phyloP scores from a whole-genome alignment of 257 asterid species.

The Ajuga chamaepitys region DNA sequence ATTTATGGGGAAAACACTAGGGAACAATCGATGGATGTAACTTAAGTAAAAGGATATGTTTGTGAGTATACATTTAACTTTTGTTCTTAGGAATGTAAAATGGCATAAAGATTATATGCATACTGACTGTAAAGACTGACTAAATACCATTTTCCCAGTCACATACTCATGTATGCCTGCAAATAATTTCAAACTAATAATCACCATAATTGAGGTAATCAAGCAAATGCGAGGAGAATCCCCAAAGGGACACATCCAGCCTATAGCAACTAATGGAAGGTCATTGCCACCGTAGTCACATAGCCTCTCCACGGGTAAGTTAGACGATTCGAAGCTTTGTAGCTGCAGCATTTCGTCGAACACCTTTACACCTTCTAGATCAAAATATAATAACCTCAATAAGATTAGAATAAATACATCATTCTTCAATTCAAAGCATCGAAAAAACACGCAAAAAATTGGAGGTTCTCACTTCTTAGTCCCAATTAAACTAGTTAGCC shows the following conservation, averaged over 20 bases:
- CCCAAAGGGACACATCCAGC: slow-evolving; percentile 26
- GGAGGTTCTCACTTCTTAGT: not conserved
- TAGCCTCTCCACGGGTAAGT: not conserved
- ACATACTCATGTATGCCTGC: not conserved
- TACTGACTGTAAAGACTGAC: too few relatives aligned
- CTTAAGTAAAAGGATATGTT: too few relatives aligned
- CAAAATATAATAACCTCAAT: not conserved
- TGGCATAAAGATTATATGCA: too few relatives aligned
- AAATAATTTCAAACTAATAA: not conserved
- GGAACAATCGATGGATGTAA: too few relatives aligned
- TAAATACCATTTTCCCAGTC: too few relatives aligned
- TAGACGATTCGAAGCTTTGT: not conserved
- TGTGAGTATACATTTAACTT: too few relatives aligned
- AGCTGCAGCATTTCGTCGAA: slow-evolving; percentile 12
- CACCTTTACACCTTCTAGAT: slow-evolving; percentile 15
- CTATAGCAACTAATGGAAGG: slow-evolving; percentile 9
- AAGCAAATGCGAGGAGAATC: not conserved
- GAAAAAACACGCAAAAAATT: not conserved
- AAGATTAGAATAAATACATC: not conserved
- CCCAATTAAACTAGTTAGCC: not conserved
- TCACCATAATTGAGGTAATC: slow-evolving; percentile 19
- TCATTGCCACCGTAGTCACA: slow-evolving; percentile 24
- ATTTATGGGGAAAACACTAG: too few relatives aligned
- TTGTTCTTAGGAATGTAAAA: too few relatives aligned
- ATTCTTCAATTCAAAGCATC: not conserved